phyloP scores from a whole-genome alignment of 1,139 yeast species.

The Hemisphaericaspora subhashii region DNA sequence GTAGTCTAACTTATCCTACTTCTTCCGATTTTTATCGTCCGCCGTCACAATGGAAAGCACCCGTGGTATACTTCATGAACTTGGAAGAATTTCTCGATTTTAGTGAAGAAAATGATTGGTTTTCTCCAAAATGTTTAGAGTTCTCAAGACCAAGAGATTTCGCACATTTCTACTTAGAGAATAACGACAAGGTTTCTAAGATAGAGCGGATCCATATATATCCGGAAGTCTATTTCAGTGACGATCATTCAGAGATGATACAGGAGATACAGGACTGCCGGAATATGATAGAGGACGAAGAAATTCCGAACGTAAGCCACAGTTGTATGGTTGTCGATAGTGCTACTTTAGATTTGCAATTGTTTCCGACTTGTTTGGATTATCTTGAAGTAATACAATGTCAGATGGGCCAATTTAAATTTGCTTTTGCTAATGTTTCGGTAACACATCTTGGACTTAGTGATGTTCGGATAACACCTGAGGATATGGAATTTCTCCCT shows the following conservation, averaged over 20 bases:
- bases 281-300: neutral
- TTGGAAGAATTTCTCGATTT: slow-evolving; percentile 2
- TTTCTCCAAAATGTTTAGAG: neutral
- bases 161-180: neutral
- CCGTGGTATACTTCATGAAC: neutral
- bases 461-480: neutral
- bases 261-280: neutral
- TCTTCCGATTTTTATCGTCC: neutral
- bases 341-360: too few species aligned
- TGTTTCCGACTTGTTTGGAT: too few species aligned
- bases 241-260: neutral
- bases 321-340: too few species aligned
- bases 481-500: neutral
- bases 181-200: neutral
- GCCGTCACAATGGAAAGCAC: neutral
- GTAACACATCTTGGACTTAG: too few species aligned
- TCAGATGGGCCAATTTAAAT: too few species aligned
- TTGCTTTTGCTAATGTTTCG: too few species aligned
- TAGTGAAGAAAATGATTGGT: neutral
- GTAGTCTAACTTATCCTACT: neutral
- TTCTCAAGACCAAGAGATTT: neutral
- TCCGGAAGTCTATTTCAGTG: neutral
- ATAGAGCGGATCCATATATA: neutral
- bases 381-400: too few species aligned
- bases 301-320: neutral